These are phyloP conservation scores for Starmerella vaccinii DNA, from an alignment of 805 yeast genomes.

Conservation along the genomic window DNA sequence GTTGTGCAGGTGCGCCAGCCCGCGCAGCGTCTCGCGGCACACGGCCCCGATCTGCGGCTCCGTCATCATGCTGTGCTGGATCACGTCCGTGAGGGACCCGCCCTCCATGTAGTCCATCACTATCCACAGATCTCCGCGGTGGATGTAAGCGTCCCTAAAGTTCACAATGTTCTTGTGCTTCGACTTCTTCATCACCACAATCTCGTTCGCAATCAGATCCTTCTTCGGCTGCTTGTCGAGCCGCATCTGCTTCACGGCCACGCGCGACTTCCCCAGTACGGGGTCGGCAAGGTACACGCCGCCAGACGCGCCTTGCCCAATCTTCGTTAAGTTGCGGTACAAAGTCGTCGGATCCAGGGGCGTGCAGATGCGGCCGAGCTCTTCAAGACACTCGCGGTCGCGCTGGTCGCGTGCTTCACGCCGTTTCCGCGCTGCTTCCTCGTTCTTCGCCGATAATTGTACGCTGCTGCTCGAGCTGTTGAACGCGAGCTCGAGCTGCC, in stretches of 20 bases:
- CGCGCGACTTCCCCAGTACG: slow-evolving; percentile 36
- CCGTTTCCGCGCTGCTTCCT: slow-evolving; percentile 32
- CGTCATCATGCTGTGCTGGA: slow-evolving; percentile 72
- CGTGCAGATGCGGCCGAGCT: slow-evolving; percentile 65
- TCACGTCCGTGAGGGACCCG: slow-evolving; percentile 91
- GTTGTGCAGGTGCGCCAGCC: slow-evolving; percentile 76
- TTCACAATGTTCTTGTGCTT: slow-evolving; percentile 88
- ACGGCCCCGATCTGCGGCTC: slow-evolving; percentile 95
- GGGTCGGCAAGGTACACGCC: slow-evolving; percentile 77
- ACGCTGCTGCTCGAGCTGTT: slow-evolving; percentile 4
- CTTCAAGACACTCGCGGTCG: slow-evolving; percentile 61
- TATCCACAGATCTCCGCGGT: slow-evolving; percentile 66
- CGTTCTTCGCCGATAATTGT: not conserved
- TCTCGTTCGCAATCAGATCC: slow-evolving; percentile 88
- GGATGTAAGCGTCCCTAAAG: slow-evolving; percentile 76
- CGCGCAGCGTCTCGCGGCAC: slow-evolving; percentile 79
- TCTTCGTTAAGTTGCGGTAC: slow-evolving; percentile 45
- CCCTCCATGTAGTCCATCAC: slow-evolving; percentile 99
- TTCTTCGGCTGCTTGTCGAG: slow-evolving; percentile 90
- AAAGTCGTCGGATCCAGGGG: slow-evolving; percentile 70
- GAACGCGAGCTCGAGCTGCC: slow-evolving; percentile 18
- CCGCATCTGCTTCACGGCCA: slow-evolving; percentile 96
- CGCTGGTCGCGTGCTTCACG: slow-evolving; percentile 67
- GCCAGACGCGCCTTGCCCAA: slow-evolving; percentile 97
- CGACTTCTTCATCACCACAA: slow-evolving; percentile 87